A percentile compares a stretch with the other conserved stretches of the same genome.
Conservation (phyloP, 2,329 filamentous ascomycete genomes). For the Pseudogymnoascus verrucosus region DNA sequence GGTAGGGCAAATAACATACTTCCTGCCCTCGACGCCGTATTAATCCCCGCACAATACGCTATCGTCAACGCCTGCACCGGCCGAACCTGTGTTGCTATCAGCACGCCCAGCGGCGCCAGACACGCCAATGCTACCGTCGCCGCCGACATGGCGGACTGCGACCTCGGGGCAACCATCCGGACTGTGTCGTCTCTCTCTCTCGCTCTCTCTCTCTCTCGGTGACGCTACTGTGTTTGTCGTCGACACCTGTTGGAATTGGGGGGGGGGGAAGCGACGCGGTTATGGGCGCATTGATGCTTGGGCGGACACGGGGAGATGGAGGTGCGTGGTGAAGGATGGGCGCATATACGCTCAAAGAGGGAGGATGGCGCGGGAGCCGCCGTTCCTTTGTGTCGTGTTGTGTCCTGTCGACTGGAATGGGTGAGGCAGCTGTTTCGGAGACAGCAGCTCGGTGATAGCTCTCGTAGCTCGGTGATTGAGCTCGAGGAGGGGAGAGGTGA, state of each 20-base stretch:
- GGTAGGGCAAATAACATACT: neutral
- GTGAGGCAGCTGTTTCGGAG: neutral
- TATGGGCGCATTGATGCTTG: neutral
- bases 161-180: neutral
- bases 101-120: neutral
- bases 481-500: neutral
- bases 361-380: neutral
- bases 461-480: slow-evolving; percentile 1
- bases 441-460: neutral
- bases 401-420: neutral
- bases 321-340: neutral
- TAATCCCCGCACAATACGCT: neutral
- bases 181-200: neutral
- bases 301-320: neutral
- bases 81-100: neutral
- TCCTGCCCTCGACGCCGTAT: neutral
- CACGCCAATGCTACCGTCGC: neutral
- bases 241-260: neutral
- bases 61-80: neutral
- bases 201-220: neutral
- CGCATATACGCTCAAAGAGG: neutral
- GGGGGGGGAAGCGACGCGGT: neutral
- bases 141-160: slow-evolving; percentile 2
- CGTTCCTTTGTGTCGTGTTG: neutral
- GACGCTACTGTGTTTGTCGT: neutral